phyloP scores from a whole-genome alignment of 2,329 filamentous ascomycete species.

The Aurifilum marmelostoma region DNA sequence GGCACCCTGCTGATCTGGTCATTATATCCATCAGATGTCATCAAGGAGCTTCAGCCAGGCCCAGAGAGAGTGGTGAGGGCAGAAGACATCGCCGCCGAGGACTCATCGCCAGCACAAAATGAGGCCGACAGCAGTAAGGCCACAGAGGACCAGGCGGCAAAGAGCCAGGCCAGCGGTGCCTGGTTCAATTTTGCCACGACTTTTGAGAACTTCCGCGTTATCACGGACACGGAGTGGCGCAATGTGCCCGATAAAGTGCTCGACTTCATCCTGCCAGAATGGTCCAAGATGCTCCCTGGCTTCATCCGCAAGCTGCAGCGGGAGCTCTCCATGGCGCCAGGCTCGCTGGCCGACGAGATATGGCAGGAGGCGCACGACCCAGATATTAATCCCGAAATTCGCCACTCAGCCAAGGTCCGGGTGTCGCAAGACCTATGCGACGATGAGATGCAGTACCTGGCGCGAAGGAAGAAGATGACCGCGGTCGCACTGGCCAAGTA shows the following conservation, averaged over 20 bases:
- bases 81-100: slow-evolving; percentile 24
- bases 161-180: slow-evolving; percentile 39
- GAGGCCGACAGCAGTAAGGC: slow-evolving; percentile 30
- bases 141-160: slow-evolving; percentile 28
- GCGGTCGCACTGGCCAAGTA: slow-evolving; percentile 79
- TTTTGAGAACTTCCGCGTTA: slow-evolving; percentile 57
- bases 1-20: slow-evolving; percentile 44
- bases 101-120: slow-evolving; percentile 15
- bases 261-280: slow-evolving; percentile 76
- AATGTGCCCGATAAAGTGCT: slow-evolving; percentile 63
- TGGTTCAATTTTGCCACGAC: slow-evolving; percentile 53
- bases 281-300: slow-evolving; percentile 75
- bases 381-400: slow-evolving; percentile 82
- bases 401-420: slow-evolving; percentile 78
- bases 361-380: slow-evolving; percentile 91
- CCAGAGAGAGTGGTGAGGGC: slow-evolving; percentile 26
- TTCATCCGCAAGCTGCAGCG: slow-evolving; percentile 82
- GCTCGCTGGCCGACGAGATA: slow-evolving; percentile 88
- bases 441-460: slow-evolving; percentile 78
- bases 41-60: slow-evolving; percentile 30
- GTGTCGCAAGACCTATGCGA: slow-evolving; percentile 80
- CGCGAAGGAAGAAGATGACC: slow-evolving; percentile 69
- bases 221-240: slow-evolving; percentile 59
- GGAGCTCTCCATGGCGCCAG: slow-evolving; percentile 84
- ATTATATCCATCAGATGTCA: slow-evolving; percentile 44